A percentile compares a stretch with the other conserved stretches of the same genome.
These are phyloP conservation scores for Monilinia aucupariae DNA, from an alignment of 2,329 filamentous ascomycete species.

Conservation along the genomic window DNA sequence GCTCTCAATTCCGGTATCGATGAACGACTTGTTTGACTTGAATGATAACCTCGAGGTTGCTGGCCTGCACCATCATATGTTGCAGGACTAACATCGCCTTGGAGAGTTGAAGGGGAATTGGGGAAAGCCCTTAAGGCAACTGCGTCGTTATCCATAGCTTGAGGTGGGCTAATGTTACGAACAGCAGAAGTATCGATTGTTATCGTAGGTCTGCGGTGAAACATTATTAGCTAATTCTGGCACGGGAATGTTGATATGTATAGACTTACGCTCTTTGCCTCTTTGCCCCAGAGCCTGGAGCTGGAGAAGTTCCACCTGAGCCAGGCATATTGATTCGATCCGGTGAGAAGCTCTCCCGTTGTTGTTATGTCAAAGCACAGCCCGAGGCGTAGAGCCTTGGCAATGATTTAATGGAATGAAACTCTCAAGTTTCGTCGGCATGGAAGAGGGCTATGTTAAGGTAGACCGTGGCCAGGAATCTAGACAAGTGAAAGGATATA, in stretches of 20 bases:
- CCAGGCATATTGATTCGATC: constrained; percentile 25
- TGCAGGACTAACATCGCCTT: constrained; percentile 35
- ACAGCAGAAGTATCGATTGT: constrained; percentile 53
- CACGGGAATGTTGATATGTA: constrained; percentile 23
- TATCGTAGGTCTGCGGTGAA: constrained; percentile 42
- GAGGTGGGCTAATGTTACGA: constrained; percentile 34
- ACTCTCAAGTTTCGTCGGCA: constrained; percentile 23
- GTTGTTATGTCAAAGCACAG: constrained; percentile 27
- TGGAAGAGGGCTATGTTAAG: constrained; percentile 26
- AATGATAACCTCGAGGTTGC: constrained; percentile 26
- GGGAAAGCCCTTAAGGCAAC: constrained; percentile 35
- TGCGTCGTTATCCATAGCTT: constrained; percentile 34
- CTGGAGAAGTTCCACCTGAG: constrained; percentile 23
- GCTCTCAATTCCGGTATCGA: constrained; percentile 45
- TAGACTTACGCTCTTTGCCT: constrained; percentile 36
- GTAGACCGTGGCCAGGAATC: neutral
- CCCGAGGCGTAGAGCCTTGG: constrained; percentile 31
- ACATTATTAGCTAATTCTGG: constrained; percentile 6
- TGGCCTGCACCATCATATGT: constrained; percentile 30
- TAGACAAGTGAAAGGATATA: constrained; percentile 22
- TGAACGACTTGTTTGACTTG: constrained; percentile 29
- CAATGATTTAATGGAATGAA: constrained; percentile 21
- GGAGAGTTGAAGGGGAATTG: constrained; percentile 35
- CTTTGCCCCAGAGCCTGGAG: constrained; percentile 28
- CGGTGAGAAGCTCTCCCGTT: constrained; percentile 17